Evolutionary conservation across 2,329 filamentous ascomycete genomes (phyloP), one percentile per base, ranked within the genome.

Genomic region (Ascochyta rabiei): DNA sequence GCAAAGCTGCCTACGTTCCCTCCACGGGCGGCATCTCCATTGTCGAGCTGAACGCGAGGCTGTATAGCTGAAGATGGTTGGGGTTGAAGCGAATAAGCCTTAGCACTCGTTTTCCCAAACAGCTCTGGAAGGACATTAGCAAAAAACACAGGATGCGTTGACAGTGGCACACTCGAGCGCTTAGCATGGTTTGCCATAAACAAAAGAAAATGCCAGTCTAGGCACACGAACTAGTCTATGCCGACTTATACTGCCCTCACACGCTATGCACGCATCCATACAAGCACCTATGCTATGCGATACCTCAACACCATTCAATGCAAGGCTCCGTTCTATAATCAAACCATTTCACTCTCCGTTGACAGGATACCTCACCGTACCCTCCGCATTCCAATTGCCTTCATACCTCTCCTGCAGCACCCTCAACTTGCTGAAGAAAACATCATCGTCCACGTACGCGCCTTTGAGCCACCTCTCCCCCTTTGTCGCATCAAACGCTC

Each of bases 381-480:
- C 72, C 39, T 74, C 72, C n/a, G 71, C 70, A 44, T 63, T 56
- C 72, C 71, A 75, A 31, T 41, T 61, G 8, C 68, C 70, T 26
- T 64, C 57, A 23, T 66, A 72, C 57, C 55, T 70, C 66, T 77
- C 74, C 41, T 73, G 61, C 54, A 81, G 56, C 0, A 81, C 76
- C 37, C 79, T 71, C 57, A 80, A 76, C 48, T 73, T 76, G 18
- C 79, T 82, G 24, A 71, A 67, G 48, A 87, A 83, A 2, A 85
- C 84, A 76, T 90, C 87, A 5, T 83, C 80, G 58, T 89, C 85
- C 24, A 97, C 81, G 75, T 98, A 99, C 0, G 90, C 84, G 4
- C 95, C 95, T 64, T 90, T 89, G 49, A 98, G 76, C 90, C 91
- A 96, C 47, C 93, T 81, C 57, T 86, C 83, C 0, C 90, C 90